Evolutionary conservation across 2,329 filamentous ascomycete species (phyloP), one percentile per base, ranked within the genome.

Genomic region (Claviceps digitariae): DNA sequence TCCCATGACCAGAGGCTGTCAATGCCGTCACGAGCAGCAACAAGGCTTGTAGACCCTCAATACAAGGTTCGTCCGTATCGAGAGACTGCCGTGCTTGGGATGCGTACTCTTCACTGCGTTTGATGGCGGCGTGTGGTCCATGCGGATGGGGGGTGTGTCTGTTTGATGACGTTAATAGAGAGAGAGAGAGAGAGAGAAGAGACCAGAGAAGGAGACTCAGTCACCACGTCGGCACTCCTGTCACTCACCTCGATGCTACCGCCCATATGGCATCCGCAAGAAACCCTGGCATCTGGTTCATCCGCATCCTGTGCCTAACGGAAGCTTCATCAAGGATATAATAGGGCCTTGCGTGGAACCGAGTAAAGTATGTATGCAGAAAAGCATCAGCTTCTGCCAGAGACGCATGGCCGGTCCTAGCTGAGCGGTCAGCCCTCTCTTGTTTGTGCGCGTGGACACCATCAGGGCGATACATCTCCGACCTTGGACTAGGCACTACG

Each of bases 291-390:
- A 91, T 69, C 61, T 87, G 83, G 49, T 82, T 82, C 10, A 82
- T 68, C 59, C 87, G 83, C 57, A 89, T 70, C 25, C 83, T 76
- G 67, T 90, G 86, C 53, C 88, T 77, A 10, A 86, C 83, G 0
- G 78, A 81, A 0, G 82, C 74, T 67, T 95, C 88, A 62, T 94
- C 87, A 3, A 95, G 73, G 51, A 94, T 83, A 62, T 87, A 82
- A 59, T 86, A 93, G 1, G 88, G 87, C 63, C 90, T 91, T 50
- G 84, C 85, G 64, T 95, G 88, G 41, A 90, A 81, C 50, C 86
- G 79, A 23, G 76, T 71, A 64, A 95, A 94, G 66, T 90, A 95
- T 6, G 83, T 84, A 61, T 94, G 84, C 31, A 94, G 72, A 29
- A 90, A 72, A 1, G 76, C 70, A 61, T 87, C 82, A 1, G 78